Evolutionary conservation across 495 filamentous ascomycete species (phyloP).

Genomic region (Aspergillus affinis): DNA sequence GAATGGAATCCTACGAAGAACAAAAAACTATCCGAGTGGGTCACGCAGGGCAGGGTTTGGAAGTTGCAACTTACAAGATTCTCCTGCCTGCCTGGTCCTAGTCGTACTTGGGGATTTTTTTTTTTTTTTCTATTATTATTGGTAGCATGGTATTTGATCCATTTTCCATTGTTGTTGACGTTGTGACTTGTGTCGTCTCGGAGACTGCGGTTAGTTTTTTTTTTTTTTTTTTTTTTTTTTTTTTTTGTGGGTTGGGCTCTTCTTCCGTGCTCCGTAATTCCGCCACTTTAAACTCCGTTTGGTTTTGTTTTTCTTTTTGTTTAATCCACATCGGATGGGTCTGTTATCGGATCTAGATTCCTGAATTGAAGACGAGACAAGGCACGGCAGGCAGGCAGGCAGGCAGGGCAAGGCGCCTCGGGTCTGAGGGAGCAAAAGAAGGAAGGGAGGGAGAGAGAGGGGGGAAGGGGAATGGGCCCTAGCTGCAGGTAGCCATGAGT

Average conservation of each 20-base stretch:
- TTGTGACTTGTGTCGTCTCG: too few species aligned
- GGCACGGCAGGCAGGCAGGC: too few species aligned
- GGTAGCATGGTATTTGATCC: too few species aligned
- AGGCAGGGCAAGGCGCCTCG: not conserved
- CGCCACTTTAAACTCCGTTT: too few species aligned
- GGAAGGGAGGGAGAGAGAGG: not conserved
- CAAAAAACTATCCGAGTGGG: not conserved
- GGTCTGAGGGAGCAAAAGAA: constrained; percentile 1
- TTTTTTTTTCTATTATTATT: not conserved
- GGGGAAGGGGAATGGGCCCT: not conserved
- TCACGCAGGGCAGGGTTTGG: not conserved
- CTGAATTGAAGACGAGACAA: not conserved
- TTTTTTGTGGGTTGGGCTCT: not conserved
- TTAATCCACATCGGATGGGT: not conserved
- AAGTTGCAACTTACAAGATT: not conserved
- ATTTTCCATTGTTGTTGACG: too few species aligned
- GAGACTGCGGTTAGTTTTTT: too few species aligned
- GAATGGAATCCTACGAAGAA: not conserved
- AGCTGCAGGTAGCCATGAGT: constrained; percentile 25
- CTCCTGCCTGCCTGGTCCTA: not conserved
- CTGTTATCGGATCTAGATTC: not conserved
- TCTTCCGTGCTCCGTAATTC: too few species aligned
- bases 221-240: not conserved
- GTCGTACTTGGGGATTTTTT: too few species aligned
- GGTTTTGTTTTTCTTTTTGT: too few species aligned